Evolutionary conservation across 805 yeast genomes (phyloP).

Genomic region (Lachancea nothofagi): DNA sequence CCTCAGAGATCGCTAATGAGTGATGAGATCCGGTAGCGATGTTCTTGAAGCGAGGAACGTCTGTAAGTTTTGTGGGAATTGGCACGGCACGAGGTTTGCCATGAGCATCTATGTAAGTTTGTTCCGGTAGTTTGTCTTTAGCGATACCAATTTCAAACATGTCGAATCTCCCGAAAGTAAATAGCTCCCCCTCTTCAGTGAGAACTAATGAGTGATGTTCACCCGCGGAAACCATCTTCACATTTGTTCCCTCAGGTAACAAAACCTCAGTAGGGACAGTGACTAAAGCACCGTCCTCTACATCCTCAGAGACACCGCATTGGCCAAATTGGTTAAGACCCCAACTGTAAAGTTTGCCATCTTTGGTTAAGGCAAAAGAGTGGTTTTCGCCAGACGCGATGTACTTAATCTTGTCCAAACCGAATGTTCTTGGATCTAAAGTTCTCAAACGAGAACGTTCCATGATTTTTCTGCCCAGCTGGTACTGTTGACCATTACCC

Average conservation of each 20-base stretch:
- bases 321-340: conserved; percentile 97
- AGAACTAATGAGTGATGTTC: conserved; percentile 89
- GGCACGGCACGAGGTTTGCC: conserved; percentile 84
- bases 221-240: conserved; percentile 72
- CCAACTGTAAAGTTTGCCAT: conserved; percentile 77
- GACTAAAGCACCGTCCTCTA: conserved; percentile 82
- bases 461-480: conserved; percentile 78
- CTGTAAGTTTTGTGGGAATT: conserved; percentile 62
- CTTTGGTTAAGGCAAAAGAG: conserved; percentile 80
- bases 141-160: conserved; percentile 89
- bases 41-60: conserved; percentile 50
- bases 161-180: conserved; percentile 86
- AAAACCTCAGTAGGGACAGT: conserved; percentile 69
- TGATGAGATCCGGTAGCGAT: conserved; percentile 91
- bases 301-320: conserved; percentile 74
- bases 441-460: conserved; percentile 73
- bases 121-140: conserved; percentile 57
- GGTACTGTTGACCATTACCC: conserved; percentile 96
- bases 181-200: conserved; percentile 64
- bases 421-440: conserved; percentile 77
- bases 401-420: conserved; percentile 68
- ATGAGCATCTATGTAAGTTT: conserved; percentile 68
- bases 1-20: conserved; percentile 74
- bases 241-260: conserved; percentile 55
- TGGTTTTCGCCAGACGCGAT: conserved; percentile 95